phyloP scores from a whole-genome alignment of 1,284 basidiomycete species.

The Sparassis latifolia region DNA sequence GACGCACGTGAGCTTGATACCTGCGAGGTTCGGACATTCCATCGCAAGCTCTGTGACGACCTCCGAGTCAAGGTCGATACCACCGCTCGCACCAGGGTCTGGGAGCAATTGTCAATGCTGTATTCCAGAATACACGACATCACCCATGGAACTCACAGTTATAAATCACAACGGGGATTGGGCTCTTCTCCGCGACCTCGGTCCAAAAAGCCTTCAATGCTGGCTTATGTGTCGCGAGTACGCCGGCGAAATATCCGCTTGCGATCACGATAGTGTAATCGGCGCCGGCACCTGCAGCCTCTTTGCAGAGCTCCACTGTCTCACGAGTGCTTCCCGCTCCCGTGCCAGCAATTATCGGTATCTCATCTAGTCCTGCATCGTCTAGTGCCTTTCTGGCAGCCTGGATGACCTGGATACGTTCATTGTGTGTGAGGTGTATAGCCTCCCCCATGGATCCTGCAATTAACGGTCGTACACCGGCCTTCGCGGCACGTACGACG shows the following conservation, averaged over 20 bases:
- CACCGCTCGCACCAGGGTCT: slow-evolving; percentile 80
- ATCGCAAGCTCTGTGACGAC: slow-evolving; percentile 73
- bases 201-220: slow-evolving; percentile 76
- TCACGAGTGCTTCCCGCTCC: slow-evolving; percentile 77
- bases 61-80: slow-evolving; percentile 85
- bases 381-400: slow-evolving; percentile 69
- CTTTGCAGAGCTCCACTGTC: slow-evolving; percentile 64
- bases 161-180: slow-evolving; percentile 58
- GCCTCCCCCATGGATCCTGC: slow-evolving; percentile 81
- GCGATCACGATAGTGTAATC: slow-evolving; percentile 80
- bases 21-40: slow-evolving; percentile 68
- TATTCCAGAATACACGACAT: neutral
- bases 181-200: slow-evolving; percentile 70
- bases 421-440: slow-evolving; percentile 68
- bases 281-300: slow-evolving; percentile 75
- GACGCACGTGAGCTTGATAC: slow-evolving; percentile 82
- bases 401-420: slow-evolving; percentile 63
- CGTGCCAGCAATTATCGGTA: slow-evolving; percentile 77
- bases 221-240: slow-evolving; percentile 47
- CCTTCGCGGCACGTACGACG: slow-evolving; percentile 60
- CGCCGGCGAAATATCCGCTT: slow-evolving; percentile 82
- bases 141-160: slow-evolving; percentile 16
- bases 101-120: slow-evolving; percentile 1
- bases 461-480: slow-evolving; percentile 73
- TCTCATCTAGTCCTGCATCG: slow-evolving; percentile 45